Evolutionary conservation across 768 basidiomycete genomes (phyloP).

Genomic region (Boletus rex-veris): DNA sequence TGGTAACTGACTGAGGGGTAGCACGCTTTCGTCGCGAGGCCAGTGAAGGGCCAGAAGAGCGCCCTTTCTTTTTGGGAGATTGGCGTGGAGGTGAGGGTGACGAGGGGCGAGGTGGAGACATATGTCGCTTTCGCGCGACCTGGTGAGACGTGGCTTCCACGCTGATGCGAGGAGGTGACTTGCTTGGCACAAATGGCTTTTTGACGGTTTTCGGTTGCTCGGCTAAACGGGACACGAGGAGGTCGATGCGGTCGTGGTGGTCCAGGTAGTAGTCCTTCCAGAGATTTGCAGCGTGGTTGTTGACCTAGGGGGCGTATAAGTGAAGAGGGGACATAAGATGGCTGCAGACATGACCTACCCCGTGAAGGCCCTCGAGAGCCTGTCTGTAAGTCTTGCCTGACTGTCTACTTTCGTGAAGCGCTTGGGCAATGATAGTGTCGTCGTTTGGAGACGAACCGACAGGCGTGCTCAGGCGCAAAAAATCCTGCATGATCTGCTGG

Average conservation of each 20-base stretch:
- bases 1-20: conserved; percentile 17
- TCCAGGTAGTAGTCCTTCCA: conserved; percentile 85
- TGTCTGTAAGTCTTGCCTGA: conserved; percentile 54
- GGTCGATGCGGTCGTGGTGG: conserved; percentile 58
- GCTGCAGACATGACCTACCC: conserved; percentile 40
- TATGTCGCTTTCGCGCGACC: conserved; percentile 37
- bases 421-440: conserved; percentile 55
- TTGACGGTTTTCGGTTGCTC: conserved; percentile 30
- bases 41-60: conserved; percentile 23
- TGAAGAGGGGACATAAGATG: background rate
- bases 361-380: conserved; percentile 64
- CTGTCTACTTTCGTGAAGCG: conserved; percentile 36
- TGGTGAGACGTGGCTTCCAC: conserved; percentile 19
- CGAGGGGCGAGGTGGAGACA: conserved; percentile 11
- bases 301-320: conserved; percentile 30
- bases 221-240: conserved; percentile 24
- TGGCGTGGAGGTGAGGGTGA: conserved; percentile 21
- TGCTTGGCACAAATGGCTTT: conserved; percentile 24
- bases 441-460: conserved; percentile 49
- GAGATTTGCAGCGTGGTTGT: conserved; percentile 50
- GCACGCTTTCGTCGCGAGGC: conserved; percentile 24
- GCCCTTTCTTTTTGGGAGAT: conserved; percentile 23
- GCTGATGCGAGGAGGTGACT: conserved; percentile 5
- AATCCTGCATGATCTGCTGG: conserved; percentile 56
- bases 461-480: conserved; percentile 50